Evolutionary conservation across 1,284 basidiomycete species (phyloP), one percentile per base, ranked within the genome.

Genomic region (Trichosporon sp.): DNA sequence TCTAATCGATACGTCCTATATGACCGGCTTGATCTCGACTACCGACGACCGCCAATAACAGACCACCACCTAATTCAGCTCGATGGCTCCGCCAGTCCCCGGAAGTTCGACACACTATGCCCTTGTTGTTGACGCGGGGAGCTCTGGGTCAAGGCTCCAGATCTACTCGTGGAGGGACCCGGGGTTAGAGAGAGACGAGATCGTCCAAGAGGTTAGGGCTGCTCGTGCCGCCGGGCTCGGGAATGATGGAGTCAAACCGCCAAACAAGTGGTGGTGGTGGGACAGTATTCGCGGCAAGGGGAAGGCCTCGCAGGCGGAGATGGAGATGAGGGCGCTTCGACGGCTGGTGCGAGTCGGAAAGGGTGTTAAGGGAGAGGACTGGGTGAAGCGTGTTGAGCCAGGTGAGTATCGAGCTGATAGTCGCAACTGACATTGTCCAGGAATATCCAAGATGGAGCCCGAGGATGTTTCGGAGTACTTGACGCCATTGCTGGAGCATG

Each of bases 161-260:
- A 94, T 99, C 76, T 99, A 99, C 86, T 95, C 93, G 79, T 99
- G 96, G 96, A 90, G 88, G 75, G 92, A 98, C 81, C 90, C 94
- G 19, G 87, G 89, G 68, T 83, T 87, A 1, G 85, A 87, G 71
- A 78, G 84, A 3, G 79, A 81, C 32, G 83, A 84, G 75, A 83
- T 84, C 40, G 66, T 83, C 16, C 71, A 76, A 94, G 81, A 98
- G 98, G 59, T 81, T 80, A 66, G 81, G 81, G 0, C 95, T 94
- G 11, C 96, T 96, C 0, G 98, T 96, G 11, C 97, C 97, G 26
- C 59, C 16, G 59, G 59, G 2, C 59, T 63, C 32, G 59, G 59
- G 16, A 63, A 37, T n/a, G 59, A 35, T 35, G 59, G 59, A 7
- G 31, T 32, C 19, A 32, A 63, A 35, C 16, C 59, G 6, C n/a